phyloP scores from a whole-genome alignment of 495 filamentous ascomycete species.

The Hyaloscypha variabilis region DNA sequence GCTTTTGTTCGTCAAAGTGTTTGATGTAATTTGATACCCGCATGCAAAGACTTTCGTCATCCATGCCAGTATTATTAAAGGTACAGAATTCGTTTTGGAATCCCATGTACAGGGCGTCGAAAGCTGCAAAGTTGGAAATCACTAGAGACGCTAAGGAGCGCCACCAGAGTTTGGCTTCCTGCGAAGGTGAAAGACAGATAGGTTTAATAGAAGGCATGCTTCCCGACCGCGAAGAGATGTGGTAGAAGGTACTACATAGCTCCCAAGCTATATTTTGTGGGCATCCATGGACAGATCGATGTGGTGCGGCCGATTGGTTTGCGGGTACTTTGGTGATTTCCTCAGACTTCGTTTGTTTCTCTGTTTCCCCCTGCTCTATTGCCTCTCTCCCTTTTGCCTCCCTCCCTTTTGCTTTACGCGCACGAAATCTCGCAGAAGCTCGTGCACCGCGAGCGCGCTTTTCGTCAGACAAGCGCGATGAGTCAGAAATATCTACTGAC shows the following conservation, averaged over 20 bases:
- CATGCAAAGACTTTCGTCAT: neutral
- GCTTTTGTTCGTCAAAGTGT: neutral
- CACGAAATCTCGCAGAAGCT: neutral
- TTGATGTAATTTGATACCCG: neutral
- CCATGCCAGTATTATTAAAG: neutral
- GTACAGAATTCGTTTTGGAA: neutral
- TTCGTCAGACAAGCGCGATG: neutral
- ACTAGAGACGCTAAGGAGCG: slow-evolving; percentile 1
- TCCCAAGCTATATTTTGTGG: too few relatives aligned
- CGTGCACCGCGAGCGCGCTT: neutral
- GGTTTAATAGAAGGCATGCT: neutral
- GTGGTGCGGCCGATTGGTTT: too few relatives aligned
- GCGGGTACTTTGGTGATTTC: neutral
- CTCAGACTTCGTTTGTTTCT: neutral
- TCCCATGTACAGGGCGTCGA: neutral
- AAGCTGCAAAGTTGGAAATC: neutral
- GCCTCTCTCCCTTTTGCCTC: neutral
- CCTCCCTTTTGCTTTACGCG: neutral
- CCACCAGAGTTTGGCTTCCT: slow-evolving; percentile 15
- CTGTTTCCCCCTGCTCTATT: neutral
- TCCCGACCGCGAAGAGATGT: neutral
- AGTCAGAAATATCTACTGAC: too few relatives aligned
- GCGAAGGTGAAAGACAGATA: neutral
- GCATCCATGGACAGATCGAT: too few relatives aligned
- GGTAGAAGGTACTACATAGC: too few relatives aligned